Evolutionary conservation across 345 rosid genomes (phyloP), one percentile per base, ranked within the genome.

Genomic region (Luvunga scandens): DNA sequence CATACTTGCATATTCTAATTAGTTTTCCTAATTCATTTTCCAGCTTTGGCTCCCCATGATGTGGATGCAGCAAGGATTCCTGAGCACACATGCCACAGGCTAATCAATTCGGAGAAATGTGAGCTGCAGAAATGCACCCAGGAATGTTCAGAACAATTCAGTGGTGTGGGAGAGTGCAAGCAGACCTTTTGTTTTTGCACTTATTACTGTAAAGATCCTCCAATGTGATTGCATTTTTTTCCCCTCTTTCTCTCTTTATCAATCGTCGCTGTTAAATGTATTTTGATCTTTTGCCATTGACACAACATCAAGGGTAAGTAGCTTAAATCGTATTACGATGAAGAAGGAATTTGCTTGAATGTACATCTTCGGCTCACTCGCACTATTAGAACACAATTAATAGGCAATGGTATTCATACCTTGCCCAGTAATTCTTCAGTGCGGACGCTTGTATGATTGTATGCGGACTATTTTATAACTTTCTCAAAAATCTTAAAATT

Each of bases 51-150:
- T 30, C 73, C 70, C n/a, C 36, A 36, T 2, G 82, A 39, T 5
- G 82, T 24, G 30, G 16, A 76, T 22, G 83, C 63, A 1, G 82
- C 65, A 28, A 86, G 88, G 78, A 85, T 88, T 39, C 91, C 91
- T 0, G 91, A 88, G 75, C 87, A 88, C 77, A 88, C 90, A 16
- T 86, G 92, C 68, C 86, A 76, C 56, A 88, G 80, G 75, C 38
- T 34, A 72, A 66, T 88, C 31, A 55, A 65, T 18, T 70, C 75
- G 53, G 79, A 68, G 39, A 69, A 10, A 25, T 88, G 89, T 36
- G 71, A 82, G 4, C 9, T 63, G 27, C 48, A 72, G 66, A 83
- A 75, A 68, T 86, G 91, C 82, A 72, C 42, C 57, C 66, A 73
- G 42, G 76, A 77, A 71, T 89, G 92, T 75, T 78, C 83, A 66